phyloP scores from a whole-genome alignment of 2,329 filamentous ascomycete species.

The Huntiella bhutanensis region DNA sequence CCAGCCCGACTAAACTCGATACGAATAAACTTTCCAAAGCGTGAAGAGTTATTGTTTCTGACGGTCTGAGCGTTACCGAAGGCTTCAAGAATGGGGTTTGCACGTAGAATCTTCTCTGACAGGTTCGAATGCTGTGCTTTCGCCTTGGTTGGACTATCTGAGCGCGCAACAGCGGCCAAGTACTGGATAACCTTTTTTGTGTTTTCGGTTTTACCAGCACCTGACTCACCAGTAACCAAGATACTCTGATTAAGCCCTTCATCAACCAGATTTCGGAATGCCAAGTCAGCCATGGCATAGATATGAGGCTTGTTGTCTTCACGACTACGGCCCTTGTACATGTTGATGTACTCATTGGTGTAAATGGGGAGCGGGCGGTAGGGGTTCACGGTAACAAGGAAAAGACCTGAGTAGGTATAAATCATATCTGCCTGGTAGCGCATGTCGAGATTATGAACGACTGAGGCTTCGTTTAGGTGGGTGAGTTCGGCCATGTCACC shows the following conservation, averaged over 20 bases:
- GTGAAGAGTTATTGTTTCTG: conserved; percentile 92
- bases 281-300: conserved; percentile 91
- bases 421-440: conserved; percentile 92
- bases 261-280: conserved; percentile 86
- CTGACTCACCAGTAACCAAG: conserved; percentile 91
- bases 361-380: conserved; percentile 93
- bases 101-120: conserved; percentile 86
- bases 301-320: conserved; percentile 97
- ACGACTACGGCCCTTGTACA: conserved; percentile 81
- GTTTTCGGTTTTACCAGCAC: conserved; percentile 95
- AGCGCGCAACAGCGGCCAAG: conserved; percentile 77
- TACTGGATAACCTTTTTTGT: conserved; percentile 99
- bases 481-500: conserved; percentile 98
- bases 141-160: conserved; percentile 50
- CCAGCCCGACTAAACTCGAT: conserved; percentile 83
- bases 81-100: conserved; percentile 92
- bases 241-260: conserved; percentile 96
- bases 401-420: conserved; percentile 94
- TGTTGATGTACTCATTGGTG: conserved; percentile 88
- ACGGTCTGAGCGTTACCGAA: conserved; percentile 98
- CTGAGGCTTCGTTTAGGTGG: conserved; percentile 91
- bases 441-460: conserved; percentile 91
- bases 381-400: conserved; percentile 91
- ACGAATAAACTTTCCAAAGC: conserved; percentile 96
- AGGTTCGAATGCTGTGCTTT: conserved; percentile 56